Conservation (phyloP, 306 rosid genomes). For the Quercus glauca region DNA sequence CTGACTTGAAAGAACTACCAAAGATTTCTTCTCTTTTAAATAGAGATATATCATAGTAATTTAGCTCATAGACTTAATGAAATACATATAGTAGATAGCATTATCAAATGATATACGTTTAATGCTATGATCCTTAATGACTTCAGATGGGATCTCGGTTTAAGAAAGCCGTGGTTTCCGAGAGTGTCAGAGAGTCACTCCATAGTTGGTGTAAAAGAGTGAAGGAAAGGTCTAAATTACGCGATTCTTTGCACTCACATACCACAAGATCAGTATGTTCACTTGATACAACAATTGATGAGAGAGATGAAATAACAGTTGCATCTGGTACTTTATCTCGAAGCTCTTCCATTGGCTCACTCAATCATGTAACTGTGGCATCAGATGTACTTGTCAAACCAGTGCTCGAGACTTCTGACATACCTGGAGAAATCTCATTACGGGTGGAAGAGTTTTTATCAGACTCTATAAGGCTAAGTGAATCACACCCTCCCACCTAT, state of each 20-base stretch:
- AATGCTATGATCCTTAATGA: not conserved
- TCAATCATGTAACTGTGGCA: slow-evolving; percentile 66
- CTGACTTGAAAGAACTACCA: too few relatives aligned
- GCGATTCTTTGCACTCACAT: slow-evolving; percentile 49
- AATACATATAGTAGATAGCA: not conserved
- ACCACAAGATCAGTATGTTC: slow-evolving; percentile 84
- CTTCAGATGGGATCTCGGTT: slow-evolving; percentile 85
- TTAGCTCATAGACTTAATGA: not conserved
- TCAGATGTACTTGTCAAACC: slow-evolving; percentile 43
- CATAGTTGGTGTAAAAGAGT: slow-evolving; percentile 99
- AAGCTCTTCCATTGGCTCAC: slow-evolving; percentile 61
- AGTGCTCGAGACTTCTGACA: slow-evolving; percentile 24
- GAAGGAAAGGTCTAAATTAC: slow-evolving; percentile 69
- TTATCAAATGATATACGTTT: not conserved
- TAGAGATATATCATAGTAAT: not conserved
- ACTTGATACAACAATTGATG: slow-evolving; percentile 63
- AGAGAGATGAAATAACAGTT: slow-evolving; percentile 75
- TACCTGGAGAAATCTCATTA: slow-evolving; percentile 25
- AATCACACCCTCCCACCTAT: slow-evolving; percentile 21
- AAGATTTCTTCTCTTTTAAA: too few relatives aligned
- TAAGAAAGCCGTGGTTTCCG: slow-evolving; percentile 80
- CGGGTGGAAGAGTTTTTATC: slow-evolving; percentile 43
- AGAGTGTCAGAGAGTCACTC: slow-evolving; percentile 86
- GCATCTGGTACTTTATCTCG: slow-evolving; percentile 77
- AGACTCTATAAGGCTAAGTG: slow-evolving; percentile 24